Evolutionary conservation across 257 asterid genomes (phyloP).

Genomic region (Jaltomata sinuosa): DNA sequence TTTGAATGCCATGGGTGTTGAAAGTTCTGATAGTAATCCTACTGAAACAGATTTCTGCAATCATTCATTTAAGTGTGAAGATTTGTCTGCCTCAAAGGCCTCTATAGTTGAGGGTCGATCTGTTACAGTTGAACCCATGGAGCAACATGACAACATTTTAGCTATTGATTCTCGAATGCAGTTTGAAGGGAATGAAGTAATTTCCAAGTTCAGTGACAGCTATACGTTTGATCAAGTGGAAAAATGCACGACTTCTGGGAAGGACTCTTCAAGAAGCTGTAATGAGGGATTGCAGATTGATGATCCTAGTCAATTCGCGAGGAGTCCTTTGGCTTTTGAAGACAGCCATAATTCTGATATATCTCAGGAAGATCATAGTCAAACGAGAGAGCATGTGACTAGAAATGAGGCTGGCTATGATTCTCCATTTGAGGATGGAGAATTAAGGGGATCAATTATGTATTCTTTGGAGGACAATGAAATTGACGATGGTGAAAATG

Average conservation of each 20-base stretch:
- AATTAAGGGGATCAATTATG: constrained; percentile 53
- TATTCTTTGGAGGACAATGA: constrained; percentile 58
- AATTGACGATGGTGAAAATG: constrained; percentile 35
- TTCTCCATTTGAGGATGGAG: constrained; percentile 93
- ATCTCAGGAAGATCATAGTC: constrained; percentile 25
- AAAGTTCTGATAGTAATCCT: constrained; percentile 13
- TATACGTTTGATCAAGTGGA: constrained; percentile 10
- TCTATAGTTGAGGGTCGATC: constrained; percentile 17
- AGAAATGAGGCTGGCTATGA: constrained; percentile 48
- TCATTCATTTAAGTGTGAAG: constrained; percentile 12
- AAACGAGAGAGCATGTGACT: constrained; percentile 13
- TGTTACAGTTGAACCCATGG: constrained; percentile 15
- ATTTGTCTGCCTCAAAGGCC: constrained; percentile 24
- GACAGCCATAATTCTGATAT: constrained; percentile 27
- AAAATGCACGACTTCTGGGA: constrained; percentile 1
- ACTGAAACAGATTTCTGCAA: constrained; percentile 5
- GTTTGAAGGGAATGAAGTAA: background rate
- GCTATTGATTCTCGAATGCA: constrained; percentile 15
- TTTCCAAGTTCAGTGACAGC: constrained; percentile 17
- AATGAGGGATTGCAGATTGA: constrained; percentile 22
- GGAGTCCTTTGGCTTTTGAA: constrained; percentile 16
- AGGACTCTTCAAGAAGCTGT: constrained; percentile 26
- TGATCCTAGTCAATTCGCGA: constrained; percentile 18
- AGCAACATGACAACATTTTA: constrained; percentile 14
- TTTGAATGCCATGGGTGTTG: constrained; percentile 13